phyloP scores from a whole-genome alignment of 2,329 filamentous ascomycete species.

The Phoma sp. region DNA sequence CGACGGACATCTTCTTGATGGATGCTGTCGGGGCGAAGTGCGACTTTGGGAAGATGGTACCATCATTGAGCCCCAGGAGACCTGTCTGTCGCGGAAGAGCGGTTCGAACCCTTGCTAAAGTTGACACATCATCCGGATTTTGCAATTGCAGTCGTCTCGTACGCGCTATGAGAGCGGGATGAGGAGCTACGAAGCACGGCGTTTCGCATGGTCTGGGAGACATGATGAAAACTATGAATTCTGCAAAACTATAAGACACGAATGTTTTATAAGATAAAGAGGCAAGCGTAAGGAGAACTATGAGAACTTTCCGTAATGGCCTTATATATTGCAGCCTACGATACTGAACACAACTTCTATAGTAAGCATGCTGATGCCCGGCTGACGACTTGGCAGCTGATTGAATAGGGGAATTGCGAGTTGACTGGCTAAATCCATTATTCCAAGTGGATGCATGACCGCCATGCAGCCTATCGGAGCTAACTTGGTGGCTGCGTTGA shows the following conservation, averaged over 20 bases:
- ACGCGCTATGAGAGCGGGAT: constrained; percentile 24
- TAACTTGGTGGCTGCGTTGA: neutral
- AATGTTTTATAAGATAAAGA: too few species aligned
- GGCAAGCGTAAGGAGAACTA: too few species aligned
- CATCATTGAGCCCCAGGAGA: constrained; percentile 30
- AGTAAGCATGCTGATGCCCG: neutral
- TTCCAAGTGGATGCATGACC: too few species aligned
- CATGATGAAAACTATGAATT: constrained; percentile 6
- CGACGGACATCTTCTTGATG: constrained; percentile 21
- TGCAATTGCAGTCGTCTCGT: constrained; percentile 7
- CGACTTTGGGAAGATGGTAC: constrained; percentile 26
- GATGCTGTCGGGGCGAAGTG: constrained; percentile 23
- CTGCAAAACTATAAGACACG: too few species aligned
- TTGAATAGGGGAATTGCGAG: neutral
- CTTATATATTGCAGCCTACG: neutral
- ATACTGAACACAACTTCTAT: neutral
- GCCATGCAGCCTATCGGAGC: too few species aligned
- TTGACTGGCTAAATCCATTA: neutral
- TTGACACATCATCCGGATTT: constrained; percentile 4
- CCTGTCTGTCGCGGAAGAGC: constrained; percentile 4
- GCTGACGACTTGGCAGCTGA: neutral
- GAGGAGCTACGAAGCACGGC: constrained; percentile 28
- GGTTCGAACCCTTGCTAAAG: neutral
- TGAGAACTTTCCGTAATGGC: neutral
- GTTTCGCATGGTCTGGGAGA: constrained; percentile 15